A percentile compares a stretch with the other conserved stretches of the same genome.
Conservation (phyloP, 306 rosid genomes). For the Chamaecrista fasciculata region DNA sequence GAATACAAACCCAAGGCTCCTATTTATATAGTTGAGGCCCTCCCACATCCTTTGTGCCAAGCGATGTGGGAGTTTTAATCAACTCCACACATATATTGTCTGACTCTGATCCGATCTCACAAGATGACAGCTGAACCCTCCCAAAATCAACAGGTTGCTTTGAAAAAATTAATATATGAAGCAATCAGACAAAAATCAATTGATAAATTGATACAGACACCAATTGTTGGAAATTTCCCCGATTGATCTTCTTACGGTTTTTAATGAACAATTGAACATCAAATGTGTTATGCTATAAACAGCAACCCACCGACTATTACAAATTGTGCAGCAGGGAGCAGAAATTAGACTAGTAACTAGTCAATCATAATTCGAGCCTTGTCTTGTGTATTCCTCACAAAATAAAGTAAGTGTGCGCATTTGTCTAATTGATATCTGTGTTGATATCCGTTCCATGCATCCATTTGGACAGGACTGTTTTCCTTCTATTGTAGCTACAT, state of each 20-base stretch:
- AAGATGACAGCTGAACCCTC: not conserved
- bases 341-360: not conserved
- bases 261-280: not conserved
- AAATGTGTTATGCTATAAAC: too few relatives aligned
- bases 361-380: not conserved
- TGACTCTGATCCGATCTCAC: not conserved
- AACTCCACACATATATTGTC: too few relatives aligned
- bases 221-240: not conserved
- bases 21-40: too few relatives aligned
- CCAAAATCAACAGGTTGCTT: not conserved
- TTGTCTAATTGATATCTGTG: not conserved
- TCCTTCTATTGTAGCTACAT: not conserved
- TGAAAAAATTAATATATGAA: not conserved
- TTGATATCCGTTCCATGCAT: not conserved
- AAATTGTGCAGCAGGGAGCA: not conserved
- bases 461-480: not conserved
- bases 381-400: not conserved
- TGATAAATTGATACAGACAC: not conserved
- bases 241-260: not conserved
- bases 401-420: not conserved
- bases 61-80: too few relatives aligned
- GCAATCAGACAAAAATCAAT: too few relatives aligned
- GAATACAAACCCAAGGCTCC: too few relatives aligned
- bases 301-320: not conserved
- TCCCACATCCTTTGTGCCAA: too few relatives aligned